Evolutionary conservation across 768 basidiomycete species (phyloP).

Genomic region (Russula earlei): DNA sequence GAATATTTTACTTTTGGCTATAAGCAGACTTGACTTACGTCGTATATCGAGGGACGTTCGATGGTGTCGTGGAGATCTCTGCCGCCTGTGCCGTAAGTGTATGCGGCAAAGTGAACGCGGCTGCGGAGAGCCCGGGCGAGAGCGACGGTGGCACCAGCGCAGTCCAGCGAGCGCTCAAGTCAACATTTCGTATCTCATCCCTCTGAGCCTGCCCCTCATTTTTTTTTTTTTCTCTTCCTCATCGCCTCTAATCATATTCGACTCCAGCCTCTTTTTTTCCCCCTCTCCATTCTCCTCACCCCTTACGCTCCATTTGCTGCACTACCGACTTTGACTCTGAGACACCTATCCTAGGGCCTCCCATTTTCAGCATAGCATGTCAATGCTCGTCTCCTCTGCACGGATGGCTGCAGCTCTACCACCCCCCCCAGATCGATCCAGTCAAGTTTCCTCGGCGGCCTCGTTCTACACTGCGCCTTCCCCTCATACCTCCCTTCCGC

Average conservation of each 20-base stretch:
- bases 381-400: background rate
- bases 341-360: background rate
- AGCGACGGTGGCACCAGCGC: no score
- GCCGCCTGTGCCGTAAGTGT: no score
- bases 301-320: background rate
- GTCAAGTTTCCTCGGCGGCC: slow-evolving; percentile 8
- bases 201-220: background rate
- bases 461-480: slow-evolving; percentile 16
- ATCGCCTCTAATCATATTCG: background rate
- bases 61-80: no score
- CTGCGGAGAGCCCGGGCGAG: no score
- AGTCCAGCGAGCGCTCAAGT: background rate
- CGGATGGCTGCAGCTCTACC: background rate
- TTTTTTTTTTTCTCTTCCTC: background rate
- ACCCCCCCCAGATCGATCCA: slow-evolving; percentile 6
- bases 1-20: no score
- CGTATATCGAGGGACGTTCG: no score
- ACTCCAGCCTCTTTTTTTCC: background rate
- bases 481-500: background rate
- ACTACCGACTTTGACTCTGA: background rate
- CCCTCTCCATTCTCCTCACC: background rate
- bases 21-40: no score
- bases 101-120: no score
- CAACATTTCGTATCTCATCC: background rate
- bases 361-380: background rate